Evolutionary conservation across 257 asterid genomes (phyloP).

Genomic region (Leptodermis oblonga): DNA sequence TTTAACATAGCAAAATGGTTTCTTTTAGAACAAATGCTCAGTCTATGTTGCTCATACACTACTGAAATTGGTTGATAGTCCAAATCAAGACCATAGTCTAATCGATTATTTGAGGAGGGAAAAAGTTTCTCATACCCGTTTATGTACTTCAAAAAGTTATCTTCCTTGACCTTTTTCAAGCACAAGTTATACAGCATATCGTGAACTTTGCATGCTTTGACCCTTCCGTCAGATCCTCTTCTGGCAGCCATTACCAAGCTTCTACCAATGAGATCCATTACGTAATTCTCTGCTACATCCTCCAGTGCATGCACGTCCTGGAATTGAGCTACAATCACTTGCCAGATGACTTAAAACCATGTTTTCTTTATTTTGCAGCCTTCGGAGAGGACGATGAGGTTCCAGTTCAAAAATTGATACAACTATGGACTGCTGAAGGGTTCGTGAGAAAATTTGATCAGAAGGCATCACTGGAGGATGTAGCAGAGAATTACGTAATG

Average conservation of each 20-base stretch:
- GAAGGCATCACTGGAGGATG: conserved; percentile 6
- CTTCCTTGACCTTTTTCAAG: neutral
- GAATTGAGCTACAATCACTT: conserved; percentile 16
- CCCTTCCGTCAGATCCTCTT: neutral
- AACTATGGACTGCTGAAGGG: conserved; percentile 13
- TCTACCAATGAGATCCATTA: conserved; percentile 14
- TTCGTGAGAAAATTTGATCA: neutral
- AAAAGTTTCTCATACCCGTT: neutral
- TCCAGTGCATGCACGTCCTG: conserved; percentile 1
- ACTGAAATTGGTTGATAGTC: neutral
- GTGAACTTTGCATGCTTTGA: conserved; percentile 5
- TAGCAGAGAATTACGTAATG: conserved; percentile 5
- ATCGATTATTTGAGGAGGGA: neutral
- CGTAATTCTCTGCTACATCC: conserved; percentile 7
- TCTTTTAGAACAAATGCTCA: neutral
- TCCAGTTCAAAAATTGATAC: neutral
- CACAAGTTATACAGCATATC: neutral
- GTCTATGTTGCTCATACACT: neutral
- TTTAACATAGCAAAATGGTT: neutral
- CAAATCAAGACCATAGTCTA: conserved; percentile 1
- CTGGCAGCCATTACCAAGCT: conserved; percentile 5
- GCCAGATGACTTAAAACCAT: conserved; percentile 3
- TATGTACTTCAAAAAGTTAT: neutral
- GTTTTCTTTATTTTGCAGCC: conserved; percentile 18
- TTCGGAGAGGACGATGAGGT: conserved; percentile 7